phyloP scores from a whole-genome alignment of 345 rosid genomes.

The Hibiscus syriacus region DNA sequence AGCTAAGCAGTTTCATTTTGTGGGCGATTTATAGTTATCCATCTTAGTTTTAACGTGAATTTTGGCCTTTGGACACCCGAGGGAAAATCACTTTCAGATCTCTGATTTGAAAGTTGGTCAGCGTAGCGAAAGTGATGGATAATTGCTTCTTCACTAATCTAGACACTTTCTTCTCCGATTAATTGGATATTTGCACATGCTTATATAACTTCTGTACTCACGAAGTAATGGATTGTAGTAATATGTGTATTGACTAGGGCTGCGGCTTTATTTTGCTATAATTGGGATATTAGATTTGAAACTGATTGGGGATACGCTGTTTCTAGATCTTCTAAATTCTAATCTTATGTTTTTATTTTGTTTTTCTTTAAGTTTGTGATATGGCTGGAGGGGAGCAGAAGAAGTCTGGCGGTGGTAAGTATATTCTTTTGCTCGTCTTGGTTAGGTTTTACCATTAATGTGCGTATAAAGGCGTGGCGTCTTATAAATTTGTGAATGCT shows the following conservation, averaged over 20 bases:
- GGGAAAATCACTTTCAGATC: neutral
- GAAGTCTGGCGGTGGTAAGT: constrained; percentile 4
- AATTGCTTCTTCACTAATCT: neutral
- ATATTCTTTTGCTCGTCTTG: neutral
- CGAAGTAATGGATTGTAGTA: neutral
- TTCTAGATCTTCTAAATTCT: neutral
- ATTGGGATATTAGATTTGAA: neutral
- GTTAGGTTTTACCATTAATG: neutral
- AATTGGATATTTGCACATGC: neutral
- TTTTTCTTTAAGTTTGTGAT: neutral
- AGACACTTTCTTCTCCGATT: neutral
- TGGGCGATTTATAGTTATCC: too few relatives aligned
- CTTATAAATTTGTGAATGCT: neutral
- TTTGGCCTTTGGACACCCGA: neutral
- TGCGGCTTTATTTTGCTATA: neutral
- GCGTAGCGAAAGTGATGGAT: neutral
- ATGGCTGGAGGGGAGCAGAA: constrained; percentile 14
- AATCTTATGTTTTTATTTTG: neutral
- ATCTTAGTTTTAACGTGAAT: neutral
- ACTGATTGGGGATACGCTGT: neutral
- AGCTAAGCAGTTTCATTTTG: too few relatives aligned
- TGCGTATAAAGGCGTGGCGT: neutral
- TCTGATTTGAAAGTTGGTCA: neutral
- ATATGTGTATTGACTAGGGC: neutral
- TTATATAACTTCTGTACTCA: neutral